phyloP scores from a whole-genome alignment of 495 filamentous ascomycete genomes.

The Talaromyces proteolyticus region DNA sequence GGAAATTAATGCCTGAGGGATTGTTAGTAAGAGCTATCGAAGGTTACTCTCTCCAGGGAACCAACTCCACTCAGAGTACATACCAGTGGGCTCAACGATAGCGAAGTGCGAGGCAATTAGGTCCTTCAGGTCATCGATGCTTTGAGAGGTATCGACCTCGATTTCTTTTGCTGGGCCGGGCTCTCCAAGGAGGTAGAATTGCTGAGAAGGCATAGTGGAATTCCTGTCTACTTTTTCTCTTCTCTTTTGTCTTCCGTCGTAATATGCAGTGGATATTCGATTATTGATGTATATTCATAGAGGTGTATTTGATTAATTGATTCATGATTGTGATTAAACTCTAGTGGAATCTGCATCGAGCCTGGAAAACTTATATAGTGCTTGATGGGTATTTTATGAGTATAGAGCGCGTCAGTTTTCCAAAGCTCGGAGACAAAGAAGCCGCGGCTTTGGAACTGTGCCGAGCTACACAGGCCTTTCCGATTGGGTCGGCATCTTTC shows the following conservation, averaged over 20 bases:
- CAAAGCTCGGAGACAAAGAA: too few relatives aligned
- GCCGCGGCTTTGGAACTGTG: too few relatives aligned
- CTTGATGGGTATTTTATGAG: too few relatives aligned
- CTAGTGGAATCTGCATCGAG: too few relatives aligned
- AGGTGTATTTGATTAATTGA: too few relatives aligned
- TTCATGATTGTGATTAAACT: too few relatives aligned
- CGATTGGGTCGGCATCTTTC: too few relatives aligned
- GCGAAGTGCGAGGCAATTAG: slow-evolving; percentile 36
- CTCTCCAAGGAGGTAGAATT: slow-evolving; percentile 40
- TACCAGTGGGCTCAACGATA: slow-evolving; percentile 28
- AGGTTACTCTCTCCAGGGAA: neutral
- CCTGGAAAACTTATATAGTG: too few relatives aligned
- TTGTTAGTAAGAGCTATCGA: neutral
- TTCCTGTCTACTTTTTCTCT: neutral
- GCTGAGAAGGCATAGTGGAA: slow-evolving; percentile 24
- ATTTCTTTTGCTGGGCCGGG: slow-evolving; percentile 26
- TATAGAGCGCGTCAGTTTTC: too few relatives aligned
- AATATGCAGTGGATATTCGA: too few relatives aligned
- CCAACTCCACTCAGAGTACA: neutral
- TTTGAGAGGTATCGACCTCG: slow-evolving; percentile 24
- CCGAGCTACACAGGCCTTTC: too few relatives aligned
- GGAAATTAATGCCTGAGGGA: slow-evolving; percentile 32
- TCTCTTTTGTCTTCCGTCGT: neutral
- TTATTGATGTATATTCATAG: too few relatives aligned
- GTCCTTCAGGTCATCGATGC: slow-evolving; percentile 27